Percentiles rank a stretch among this genome's conserved stretches.
Conservation (phyloP, 2,329 filamentous ascomycete genomes). For the Aspergillus sp. region DNA sequence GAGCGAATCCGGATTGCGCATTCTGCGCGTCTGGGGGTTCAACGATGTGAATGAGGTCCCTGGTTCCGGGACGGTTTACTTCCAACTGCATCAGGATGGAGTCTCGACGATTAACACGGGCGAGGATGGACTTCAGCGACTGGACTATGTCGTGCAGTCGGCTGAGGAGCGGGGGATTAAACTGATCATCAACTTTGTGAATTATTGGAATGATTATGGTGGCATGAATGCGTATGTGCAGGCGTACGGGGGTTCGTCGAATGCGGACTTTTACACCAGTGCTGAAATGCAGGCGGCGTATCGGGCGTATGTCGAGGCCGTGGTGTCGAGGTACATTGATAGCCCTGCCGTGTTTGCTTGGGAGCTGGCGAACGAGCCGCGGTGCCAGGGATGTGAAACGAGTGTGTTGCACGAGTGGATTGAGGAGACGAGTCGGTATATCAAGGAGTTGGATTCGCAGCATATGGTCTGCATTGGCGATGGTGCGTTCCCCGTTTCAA, state of each 20-base stretch:
- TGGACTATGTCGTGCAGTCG: constrained; percentile 66
- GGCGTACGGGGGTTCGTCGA: constrained; percentile 56
- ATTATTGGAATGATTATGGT: constrained; percentile 72
- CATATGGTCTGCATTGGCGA: constrained; percentile 69
- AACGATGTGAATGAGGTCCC: constrained; percentile 52
- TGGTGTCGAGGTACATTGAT: constrained; percentile 63
- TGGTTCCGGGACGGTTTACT: constrained; percentile 51
- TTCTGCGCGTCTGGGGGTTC: constrained; percentile 60
- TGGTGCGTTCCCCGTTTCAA: too few relatives aligned
- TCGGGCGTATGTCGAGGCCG: constrained; percentile 62
- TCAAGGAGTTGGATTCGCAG: constrained; percentile 64
- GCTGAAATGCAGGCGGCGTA: constrained; percentile 61
- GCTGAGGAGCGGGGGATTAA: constrained; percentile 65
- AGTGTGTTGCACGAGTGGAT: constrained; percentile 66
- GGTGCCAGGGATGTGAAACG: constrained; percentile 64
- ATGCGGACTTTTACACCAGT: constrained; percentile 63
- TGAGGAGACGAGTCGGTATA: constrained; percentile 59
- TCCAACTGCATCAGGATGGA: constrained; percentile 44
- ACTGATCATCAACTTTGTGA: constrained; percentile 63
- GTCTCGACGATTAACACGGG: constrained; percentile 64
- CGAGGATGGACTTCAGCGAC: constrained; percentile 63
- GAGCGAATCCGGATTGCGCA: constrained; percentile 50
- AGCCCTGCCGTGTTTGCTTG: constrained; percentile 67
- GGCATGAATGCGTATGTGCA: constrained; percentile 64
- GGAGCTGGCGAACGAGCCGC: constrained; percentile 70